Conservation (phyloP, 2,329 filamentous ascomycete species). For the Microdochium nivale region DNA sequence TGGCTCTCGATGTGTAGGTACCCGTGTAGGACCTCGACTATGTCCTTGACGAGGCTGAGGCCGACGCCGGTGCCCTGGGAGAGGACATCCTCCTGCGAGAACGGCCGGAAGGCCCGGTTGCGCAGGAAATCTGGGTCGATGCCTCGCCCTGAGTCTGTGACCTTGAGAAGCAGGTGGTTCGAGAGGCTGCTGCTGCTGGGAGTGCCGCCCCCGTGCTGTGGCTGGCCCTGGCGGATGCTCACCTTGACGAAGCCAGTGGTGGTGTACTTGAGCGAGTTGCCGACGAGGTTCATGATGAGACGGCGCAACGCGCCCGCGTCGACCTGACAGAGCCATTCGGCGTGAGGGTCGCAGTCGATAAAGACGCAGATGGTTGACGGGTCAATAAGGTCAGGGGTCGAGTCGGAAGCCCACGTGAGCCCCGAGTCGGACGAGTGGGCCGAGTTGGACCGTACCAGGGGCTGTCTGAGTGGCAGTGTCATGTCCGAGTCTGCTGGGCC, state of each 20-base stretch:
- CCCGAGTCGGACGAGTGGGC: not conserved
- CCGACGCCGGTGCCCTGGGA: constrained; percentile 56
- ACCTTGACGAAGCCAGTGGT: constrained; percentile 33
- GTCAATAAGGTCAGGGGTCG: not conserved
- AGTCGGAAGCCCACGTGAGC: not conserved
- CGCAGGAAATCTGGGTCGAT: constrained; percentile 55
- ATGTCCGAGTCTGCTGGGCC: too few relatives aligned
- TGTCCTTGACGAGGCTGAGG: constrained; percentile 52
- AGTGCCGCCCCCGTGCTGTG: constrained; percentile 7
- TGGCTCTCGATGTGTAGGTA: constrained; percentile 46
- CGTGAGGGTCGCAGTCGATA: constrained; percentile 37
- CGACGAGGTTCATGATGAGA: constrained; percentile 43
- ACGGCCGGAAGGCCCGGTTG: constrained; percentile 52
- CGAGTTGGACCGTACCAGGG: constrained; percentile 4
- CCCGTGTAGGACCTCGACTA: constrained; percentile 50
- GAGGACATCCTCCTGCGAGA: constrained; percentile 54
- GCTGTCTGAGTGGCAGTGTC: too few relatives aligned
- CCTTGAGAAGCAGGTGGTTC: constrained; percentile 28
- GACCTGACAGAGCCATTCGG: constrained; percentile 42
- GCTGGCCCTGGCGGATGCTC: constrained; percentile 14
- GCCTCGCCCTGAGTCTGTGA: constrained; percentile 57
- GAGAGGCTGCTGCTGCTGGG: not conserved
- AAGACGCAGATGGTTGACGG: constrained; percentile 29
- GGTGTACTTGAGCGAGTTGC: constrained; percentile 45
- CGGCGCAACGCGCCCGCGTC: constrained; percentile 29